Percentiles rank a stretch among this genome's conserved stretches.
Evolutionary conservation across 768 basidiomycete species (phyloP).

Genomic region (Agaricus blazei): DNA sequence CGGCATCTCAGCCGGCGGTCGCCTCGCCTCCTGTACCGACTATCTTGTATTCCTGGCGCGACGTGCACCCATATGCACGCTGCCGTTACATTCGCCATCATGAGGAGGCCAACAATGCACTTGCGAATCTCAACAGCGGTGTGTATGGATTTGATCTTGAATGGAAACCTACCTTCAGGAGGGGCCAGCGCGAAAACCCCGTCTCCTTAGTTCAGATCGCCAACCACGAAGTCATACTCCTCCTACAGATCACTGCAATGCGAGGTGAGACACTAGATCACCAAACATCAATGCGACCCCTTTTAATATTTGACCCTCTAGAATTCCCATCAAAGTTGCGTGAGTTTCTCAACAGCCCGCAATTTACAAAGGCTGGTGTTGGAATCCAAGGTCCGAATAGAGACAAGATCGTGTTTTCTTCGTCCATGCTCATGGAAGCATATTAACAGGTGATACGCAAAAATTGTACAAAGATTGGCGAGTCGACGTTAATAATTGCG

Average conservation of each 20-base stretch:
- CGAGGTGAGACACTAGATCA: conserved; percentile 21
- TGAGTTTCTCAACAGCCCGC: conserved; percentile 45
- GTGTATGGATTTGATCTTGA: conserved; percentile 72
- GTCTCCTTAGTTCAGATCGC: conserved; percentile 76
- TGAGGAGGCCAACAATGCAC: conserved; percentile 24
- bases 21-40: conserved; percentile 17
- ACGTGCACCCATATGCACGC: conserved; percentile 23
- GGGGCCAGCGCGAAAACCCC: conserved; percentile 54
- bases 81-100: conserved; percentile 31
- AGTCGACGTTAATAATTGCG: conserved; percentile 43
- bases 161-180: conserved; percentile 62
- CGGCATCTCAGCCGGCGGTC: conserved; percentile 4
- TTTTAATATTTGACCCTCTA: conserved; percentile 19
- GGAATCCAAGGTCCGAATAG: conserved; percentile 56
- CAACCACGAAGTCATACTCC: conserved; percentile 44
- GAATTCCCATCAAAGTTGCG: conserved; percentile 50
- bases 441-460: conserved; percentile 52
- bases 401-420: conserved; percentile 5
- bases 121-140: conserved; percentile 23
- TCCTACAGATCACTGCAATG: conserved; percentile 68
- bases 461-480: conserved; percentile 55
- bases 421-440: conserved; percentile 3
- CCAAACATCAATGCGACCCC: conserved; percentile 5
- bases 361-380: conserved; percentile 66
- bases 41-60: conserved; percentile 31